Evolutionary conservation across 208 protist species (phyloP), one percentile per base, ranked within the genome.

Genomic region (Acanthamoeba sp.): DNA sequence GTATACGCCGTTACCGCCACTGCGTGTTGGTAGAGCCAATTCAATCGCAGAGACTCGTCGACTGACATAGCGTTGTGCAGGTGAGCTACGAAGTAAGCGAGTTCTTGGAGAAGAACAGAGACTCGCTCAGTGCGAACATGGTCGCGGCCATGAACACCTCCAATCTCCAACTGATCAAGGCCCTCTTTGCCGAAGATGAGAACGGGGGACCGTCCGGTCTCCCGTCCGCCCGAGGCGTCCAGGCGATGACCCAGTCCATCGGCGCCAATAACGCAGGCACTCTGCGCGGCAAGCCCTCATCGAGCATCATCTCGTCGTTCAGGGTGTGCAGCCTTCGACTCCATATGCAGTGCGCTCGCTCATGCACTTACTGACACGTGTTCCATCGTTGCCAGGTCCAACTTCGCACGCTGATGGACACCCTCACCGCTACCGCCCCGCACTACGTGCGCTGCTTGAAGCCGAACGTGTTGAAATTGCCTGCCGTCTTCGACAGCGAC

Each of bases 381-480:
- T n/a, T n/a, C 45, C 45, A 50, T 50, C 45, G 45, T 22, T 88
- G 20, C 34, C 97, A 96, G 50, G 42, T 20, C 36, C 95, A 97
- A 78, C 73, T 97, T 34, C 91, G 96, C 22, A 78, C 97, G 34
- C 52, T 92, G 16, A 32, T 97, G 40, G 71, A 38, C 2, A 93
- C 90, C 27, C 64, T 93, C 27, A 57, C 90, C 7, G 94, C 97
- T 45, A 99, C 98, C 95, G 97, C 96, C 18, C 98, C 98, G 24
- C 98, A 99, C 94, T 99, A 99, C 94, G 97, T 99, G 82, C 98
- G 99, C 93, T 98, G 98, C 76, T 99, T 99, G 95, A 97, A 97
- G 78, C 95, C 96, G 38, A 99, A 99, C 91, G 36, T 42, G 16
- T n/a, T 57, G 27, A 93, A 93, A 38, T 6, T 38, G 27, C 48